Evolutionary conservation across 2,329 filamentous ascomycete species (phyloP), one percentile per base, ranked within the genome.

Genomic region (Penicillium sp.): DNA sequence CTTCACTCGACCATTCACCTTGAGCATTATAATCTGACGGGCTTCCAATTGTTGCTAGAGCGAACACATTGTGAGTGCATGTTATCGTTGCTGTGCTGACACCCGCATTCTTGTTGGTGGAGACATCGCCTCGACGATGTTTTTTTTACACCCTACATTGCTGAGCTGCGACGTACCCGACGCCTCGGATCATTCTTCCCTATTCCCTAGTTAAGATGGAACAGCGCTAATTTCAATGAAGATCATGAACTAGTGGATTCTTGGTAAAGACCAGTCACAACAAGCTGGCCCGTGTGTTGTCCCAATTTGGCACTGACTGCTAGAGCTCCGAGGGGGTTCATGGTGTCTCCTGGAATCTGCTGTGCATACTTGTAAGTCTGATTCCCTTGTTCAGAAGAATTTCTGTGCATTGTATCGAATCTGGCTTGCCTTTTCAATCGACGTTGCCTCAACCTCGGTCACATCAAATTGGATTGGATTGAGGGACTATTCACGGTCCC

Each of bases 121-220:
- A 45, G 54, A 56, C 50, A 52, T 52, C 43, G 46, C 34, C 38
- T 44, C 41, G 45, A 36, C 27, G 42, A 51, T 52, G 54, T 34
- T 53, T 54, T 52, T 42, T 27, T 13, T 38, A 39, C 54, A 38
- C 59, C 60, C 62, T 64, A 54, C 62, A 64, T 64, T 64, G 53
- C 56, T 62, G 55, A 39, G n/a, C 48, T 32, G 16, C 43, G 34
- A 53, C 51, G 42, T 43, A n/a, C 18, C 39, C 31, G 36, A 53
- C 22, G 24, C 39, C 38, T n/a, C 40, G 8, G n/a, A 27, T 24
- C 41, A 34, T 47, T 39, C 21, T 46, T 38, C 32, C 22, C 46
- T 13, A n/a, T 36, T 36, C 34, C 39, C 45, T 47, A 32, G 18
- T 45, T 14, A 21, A 29, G 14, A 24, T 27, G 48, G 36, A 21